Base-by-base conservation (phyloP, 192 early-diverging fungal genomes). In the Gryganskiella cystojenkinii region DNA sequence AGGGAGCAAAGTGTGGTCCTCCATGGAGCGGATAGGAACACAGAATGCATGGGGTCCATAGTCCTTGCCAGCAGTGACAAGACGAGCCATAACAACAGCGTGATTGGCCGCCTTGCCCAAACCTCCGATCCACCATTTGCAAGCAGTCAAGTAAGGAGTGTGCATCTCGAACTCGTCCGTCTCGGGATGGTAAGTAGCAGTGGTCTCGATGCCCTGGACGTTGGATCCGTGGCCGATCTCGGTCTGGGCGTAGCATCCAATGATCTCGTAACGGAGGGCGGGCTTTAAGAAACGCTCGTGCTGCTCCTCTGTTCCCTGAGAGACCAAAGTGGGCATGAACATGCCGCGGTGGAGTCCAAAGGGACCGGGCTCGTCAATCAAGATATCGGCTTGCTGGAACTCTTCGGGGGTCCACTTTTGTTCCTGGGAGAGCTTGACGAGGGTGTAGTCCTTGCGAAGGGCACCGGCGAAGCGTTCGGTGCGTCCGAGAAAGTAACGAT, bases 121-220 rank as follows among this genome's bases (percentile, higher is more conserved):
- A 27, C 91, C 91, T 47, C 93, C 95, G 40, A 90, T 86, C 95
- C 95, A 96, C 93, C 93, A 96, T 80, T 96, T 96, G 80, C 87
- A 79, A 0, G 93, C 84, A 40, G 93, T 91, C 47, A 95, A 74
- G 57, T 79, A 85, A 27, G 95, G 95, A 33, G 89, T 87, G 70
- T 96, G 91, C 51, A 96, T 82, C 63, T 93, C 95, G 57, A 95
- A 96, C 83, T 96, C 92, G 67, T 95, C 86, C 4, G 93, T 94
- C 74, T 91, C 92, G 4, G 90, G 88, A 44, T 92, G 83, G 58
- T 88, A 95, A 1, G 93, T 95, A 55, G 93, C 93, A 0, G 92
- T 94, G 31, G 95, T 96, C 84, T 96, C 95, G 27, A 96, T 84
- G 3, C 93, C 95, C 85, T 94, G 91, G n/a, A 96, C 90, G 55